Conservation (phyloP, 495 filamentous ascomycete genomes). For the Achaetomiella virescens region DNA sequence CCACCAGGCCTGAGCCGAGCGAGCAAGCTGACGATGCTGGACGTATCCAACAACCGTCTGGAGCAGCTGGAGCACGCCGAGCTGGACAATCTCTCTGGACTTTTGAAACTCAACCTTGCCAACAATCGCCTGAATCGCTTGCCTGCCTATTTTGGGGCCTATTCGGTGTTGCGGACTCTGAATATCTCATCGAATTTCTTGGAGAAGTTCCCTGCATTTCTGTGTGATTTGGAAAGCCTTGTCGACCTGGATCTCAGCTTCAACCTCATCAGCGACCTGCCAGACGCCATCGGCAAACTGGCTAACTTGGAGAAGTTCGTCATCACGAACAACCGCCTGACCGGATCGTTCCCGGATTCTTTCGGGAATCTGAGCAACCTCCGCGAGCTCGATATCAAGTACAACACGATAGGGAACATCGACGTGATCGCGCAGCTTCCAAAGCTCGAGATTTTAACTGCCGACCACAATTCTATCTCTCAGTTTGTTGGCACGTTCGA, state of each 20-base stretch:
- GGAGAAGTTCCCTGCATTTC: slow-evolving; percentile 72
- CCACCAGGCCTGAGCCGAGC: slow-evolving; percentile 81
- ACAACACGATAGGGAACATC: slow-evolving; percentile 80
- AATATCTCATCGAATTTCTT: slow-evolving; percentile 92
- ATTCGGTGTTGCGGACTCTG: slow-evolving; percentile 67
- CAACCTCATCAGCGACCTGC: slow-evolving; percentile 74
- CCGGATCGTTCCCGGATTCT: slow-evolving; percentile 62
- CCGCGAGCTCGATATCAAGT: slow-evolving; percentile 88
- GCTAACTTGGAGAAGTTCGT: slow-evolving; percentile 78
- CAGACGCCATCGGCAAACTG: slow-evolving; percentile 69
- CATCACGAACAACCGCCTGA: slow-evolving; percentile 88
- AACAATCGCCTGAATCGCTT: slow-evolving; percentile 80
- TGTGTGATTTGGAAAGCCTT: slow-evolving; percentile 73
- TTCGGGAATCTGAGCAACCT: slow-evolving; percentile 68
- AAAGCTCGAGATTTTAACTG: slow-evolving; percentile 74
- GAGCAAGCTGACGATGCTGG: slow-evolving; percentile 74
- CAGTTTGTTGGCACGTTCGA: slow-evolving; percentile 81
- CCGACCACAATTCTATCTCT: slow-evolving; percentile 86
- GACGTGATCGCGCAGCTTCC: slow-evolving; percentile 78
- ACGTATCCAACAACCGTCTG: slow-evolving; percentile 89
- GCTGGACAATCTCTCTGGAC: slow-evolving; percentile 53
- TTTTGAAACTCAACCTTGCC: slow-evolving; percentile 85
- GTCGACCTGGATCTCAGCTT: slow-evolving; percentile 97
- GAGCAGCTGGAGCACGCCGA: slow-evolving; percentile 80
- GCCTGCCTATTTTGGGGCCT: slow-evolving; percentile 74